These are phyloP conservation scores for Fusarium anguioides DNA, from an alignment of 2,329 filamentous ascomycete genomes.

Conservation along the genomic window DNA sequence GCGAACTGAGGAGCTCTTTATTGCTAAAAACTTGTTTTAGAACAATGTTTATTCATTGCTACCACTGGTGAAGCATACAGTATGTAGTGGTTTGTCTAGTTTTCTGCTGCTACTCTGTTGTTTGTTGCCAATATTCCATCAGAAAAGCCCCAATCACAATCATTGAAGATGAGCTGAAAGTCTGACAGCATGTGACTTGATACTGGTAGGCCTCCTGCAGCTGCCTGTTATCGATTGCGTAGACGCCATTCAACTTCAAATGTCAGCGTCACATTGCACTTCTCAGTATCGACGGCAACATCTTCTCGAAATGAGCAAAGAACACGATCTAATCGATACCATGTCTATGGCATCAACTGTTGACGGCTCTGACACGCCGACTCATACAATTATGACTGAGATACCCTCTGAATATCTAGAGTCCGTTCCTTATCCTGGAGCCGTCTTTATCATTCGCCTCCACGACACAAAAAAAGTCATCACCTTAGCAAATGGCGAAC, in stretches of 20 bases:
- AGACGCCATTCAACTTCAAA: background rate
- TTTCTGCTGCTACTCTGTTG: too few species aligned
- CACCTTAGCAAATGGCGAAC: slow-evolving; percentile 47
- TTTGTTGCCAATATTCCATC: too few species aligned
- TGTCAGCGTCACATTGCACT: background rate
- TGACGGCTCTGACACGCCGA: slow-evolving; percentile 29
- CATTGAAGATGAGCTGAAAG: background rate
- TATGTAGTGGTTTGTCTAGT: background rate
- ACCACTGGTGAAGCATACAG: too few species aligned
- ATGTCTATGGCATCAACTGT: slow-evolving; percentile 38
- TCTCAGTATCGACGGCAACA: background rate
- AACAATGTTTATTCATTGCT: background rate
- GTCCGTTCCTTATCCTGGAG: slow-evolving; percentile 42
- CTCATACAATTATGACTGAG: slow-evolving; percentile 25
- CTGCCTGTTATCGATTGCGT: background rate
- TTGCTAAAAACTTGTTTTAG: background rate
- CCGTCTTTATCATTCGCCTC: slow-evolving; percentile 49
- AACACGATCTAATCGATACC: slow-evolving; percentile 27
- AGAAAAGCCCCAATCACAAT: too few species aligned
- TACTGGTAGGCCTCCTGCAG: background rate
- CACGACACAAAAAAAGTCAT: slow-evolving; percentile 42
- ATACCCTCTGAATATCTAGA: slow-evolving; percentile 10
- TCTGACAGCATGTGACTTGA: background rate
- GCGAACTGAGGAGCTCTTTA: background rate
- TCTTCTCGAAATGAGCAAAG: slow-evolving; percentile 23